Evolutionary conservation across 768 basidiomycete genomes (phyloP).

Genomic region (Naganishia antarctica): DNA sequence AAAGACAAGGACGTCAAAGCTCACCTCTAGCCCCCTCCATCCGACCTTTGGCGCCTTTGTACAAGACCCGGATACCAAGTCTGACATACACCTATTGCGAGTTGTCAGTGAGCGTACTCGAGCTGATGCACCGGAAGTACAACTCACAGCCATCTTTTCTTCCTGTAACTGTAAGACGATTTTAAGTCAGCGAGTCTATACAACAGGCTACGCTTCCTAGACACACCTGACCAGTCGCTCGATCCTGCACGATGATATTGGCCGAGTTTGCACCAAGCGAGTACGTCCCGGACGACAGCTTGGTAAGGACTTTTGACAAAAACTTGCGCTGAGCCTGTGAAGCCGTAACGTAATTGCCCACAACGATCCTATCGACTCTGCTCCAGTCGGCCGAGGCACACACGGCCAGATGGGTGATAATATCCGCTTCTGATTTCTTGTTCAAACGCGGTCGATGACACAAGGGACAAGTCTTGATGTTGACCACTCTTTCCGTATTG

Average conservation of each 20-base stretch:
- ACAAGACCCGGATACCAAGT: constrained; percentile 83
- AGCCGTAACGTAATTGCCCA: constrained; percentile 89
- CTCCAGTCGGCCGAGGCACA: constrained; percentile 93
- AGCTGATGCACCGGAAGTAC: background rate
- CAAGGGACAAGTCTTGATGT: constrained; percentile 87
- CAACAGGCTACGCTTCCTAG: background rate
- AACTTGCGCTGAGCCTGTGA: constrained; percentile 95
- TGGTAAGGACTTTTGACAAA: constrained; percentile 83
- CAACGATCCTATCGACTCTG: constrained; percentile 79
- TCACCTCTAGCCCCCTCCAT: constrained; percentile 84
- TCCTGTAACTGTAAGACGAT: constrained; percentile 64
- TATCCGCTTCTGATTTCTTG: constrained; percentile 84
- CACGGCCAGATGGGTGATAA: constrained; percentile 92
- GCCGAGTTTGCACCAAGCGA: constrained; percentile 91
- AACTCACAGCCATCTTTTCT: constrained; percentile 74
- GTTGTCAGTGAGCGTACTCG: background rate
- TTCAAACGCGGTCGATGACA: constrained; percentile 83
- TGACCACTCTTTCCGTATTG: constrained; percentile 73
- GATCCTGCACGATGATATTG: constrained; percentile 95
- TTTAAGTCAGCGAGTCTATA: background rate
- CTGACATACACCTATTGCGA: constrained; percentile 62
- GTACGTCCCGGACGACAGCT: constrained; percentile 81
- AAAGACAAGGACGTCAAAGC: constrained; percentile 34
- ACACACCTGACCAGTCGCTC: constrained; percentile 63
- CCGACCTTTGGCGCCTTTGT: constrained; percentile 75